Conservation (phyloP, 305 asterid genomes). For the Fraxinus latifolia region DNA sequence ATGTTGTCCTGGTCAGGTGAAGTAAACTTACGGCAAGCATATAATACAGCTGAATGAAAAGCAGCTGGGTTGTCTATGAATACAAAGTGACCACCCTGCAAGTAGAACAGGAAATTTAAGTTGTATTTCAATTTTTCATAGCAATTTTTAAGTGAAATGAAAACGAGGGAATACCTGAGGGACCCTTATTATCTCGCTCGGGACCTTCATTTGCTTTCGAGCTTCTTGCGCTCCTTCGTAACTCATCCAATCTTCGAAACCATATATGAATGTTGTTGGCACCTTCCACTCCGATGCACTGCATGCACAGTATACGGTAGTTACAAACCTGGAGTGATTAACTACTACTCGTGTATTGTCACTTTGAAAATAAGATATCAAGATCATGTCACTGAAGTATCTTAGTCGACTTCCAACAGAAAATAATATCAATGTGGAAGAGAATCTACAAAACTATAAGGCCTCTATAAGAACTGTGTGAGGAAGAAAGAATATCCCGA, state of each 20-base stretch:
- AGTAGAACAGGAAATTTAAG: conserved; percentile 8
- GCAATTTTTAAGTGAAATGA: not conserved
- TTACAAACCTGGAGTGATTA: not conserved
- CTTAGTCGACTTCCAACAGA: not conserved
- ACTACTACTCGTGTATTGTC: not conserved
- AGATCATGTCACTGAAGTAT: not conserved
- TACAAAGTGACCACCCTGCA: conserved; percentile 75
- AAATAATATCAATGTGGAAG: not conserved
- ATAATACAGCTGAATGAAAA: conserved; percentile 61
- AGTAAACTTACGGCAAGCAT: conserved; percentile 59
- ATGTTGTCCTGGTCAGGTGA: conserved; percentile 31
- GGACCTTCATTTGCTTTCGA: conserved; percentile 64
- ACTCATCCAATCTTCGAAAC: conserved; percentile 72
- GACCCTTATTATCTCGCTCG: conserved; percentile 72
- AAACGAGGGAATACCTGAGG: conserved; percentile 45
- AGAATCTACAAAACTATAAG: not conserved
- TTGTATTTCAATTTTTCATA: not conserved
- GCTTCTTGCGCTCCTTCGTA: conserved; percentile 72
- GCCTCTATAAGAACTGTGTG: not conserved
- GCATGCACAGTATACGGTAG: conserved; percentile 6
- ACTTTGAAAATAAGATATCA: not conserved
- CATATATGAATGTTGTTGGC: conserved; percentile 72
- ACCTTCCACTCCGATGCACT: conserved; percentile 82
- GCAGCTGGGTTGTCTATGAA: conserved; percentile 62
- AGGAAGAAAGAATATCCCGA: not conserved